Evolutionary conservation across 768 basidiomycete species (phyloP).

Genomic region (Suillus fuscotomentosus): DNA sequence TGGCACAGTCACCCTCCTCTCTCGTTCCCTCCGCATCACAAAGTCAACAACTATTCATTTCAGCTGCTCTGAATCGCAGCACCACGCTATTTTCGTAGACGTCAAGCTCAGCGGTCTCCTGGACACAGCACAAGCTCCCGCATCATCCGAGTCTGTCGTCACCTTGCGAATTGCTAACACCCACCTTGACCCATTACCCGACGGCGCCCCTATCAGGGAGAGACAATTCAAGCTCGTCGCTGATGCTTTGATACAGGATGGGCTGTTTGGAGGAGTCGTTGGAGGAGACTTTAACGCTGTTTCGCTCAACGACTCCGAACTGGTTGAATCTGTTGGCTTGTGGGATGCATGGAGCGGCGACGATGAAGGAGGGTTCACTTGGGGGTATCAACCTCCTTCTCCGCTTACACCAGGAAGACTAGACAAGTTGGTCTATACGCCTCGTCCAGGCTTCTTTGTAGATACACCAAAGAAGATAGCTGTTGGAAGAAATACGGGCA

Average conservation of each 20-base stretch:
- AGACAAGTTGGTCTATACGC: conserved; percentile 58
- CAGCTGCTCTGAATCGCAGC: conserved; percentile 40
- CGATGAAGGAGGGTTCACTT: conserved; percentile 47
- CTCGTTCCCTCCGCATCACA: conserved; percentile 43
- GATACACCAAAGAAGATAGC: conserved; percentile 51
- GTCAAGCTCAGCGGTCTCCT: conserved; percentile 33
- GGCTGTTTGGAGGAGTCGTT: conserved; percentile 50
- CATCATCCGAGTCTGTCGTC: conserved; percentile 28
- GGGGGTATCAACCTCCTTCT: conserved; percentile 55
- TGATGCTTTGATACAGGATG: conserved; percentile 39
- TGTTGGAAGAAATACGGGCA: conserved; percentile 39
- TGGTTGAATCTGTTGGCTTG: conserved; percentile 44
- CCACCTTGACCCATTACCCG: conserved; percentile 58
- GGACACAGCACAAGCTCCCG: conserved; percentile 10
- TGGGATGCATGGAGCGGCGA: conserved; percentile 51
- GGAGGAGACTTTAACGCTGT: conserved; percentile 68
- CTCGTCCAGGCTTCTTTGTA: conserved; percentile 43
- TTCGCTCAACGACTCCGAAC: conserved; percentile 35
- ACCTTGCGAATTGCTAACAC: conserved; percentile 59
- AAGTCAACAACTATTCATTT: conserved; percentile 46
- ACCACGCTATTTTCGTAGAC: conserved; percentile 52
- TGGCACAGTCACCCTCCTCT: conserved; percentile 63
- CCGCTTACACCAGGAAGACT: conserved; percentile 48
- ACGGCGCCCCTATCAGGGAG: conserved; percentile 37
- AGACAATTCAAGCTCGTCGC: conserved; percentile 49